These are phyloP conservation scores for Hypoxylon crocopeplum DNA, from an alignment of 495 filamentous ascomycete genomes.

Conservation along the genomic window DNA sequence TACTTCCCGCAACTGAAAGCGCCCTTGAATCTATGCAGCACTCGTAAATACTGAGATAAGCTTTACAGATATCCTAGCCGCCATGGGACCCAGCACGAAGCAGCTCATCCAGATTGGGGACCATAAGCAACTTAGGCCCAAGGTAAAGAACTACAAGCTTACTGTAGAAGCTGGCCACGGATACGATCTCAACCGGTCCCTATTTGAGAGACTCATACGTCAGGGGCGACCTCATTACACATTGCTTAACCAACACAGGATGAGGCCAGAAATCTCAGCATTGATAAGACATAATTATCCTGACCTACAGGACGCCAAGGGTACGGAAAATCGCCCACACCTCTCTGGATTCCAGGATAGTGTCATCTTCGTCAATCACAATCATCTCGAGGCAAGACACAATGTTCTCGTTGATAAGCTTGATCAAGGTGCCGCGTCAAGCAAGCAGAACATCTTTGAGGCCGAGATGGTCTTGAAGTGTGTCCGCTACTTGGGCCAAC, in stretches of 20 bases:
- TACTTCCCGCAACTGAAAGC: background rate
- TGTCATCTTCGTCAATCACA: constrained; percentile 73
- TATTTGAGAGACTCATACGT: constrained; percentile 74
- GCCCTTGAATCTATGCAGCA: background rate
- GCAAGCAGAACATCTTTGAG: constrained; percentile 73
- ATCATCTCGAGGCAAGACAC: constrained; percentile 56
- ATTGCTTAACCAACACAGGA: constrained; percentile 70
- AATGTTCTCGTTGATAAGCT: constrained; percentile 54
- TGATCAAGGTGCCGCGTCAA: constrained; percentile 56
- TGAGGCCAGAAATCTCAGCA: constrained; percentile 72
- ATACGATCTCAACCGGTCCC: constrained; percentile 72
- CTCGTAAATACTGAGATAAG: constrained; percentile 29
- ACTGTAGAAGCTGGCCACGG: constrained; percentile 71
- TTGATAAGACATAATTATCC: constrained; percentile 73
- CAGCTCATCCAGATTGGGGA: constrained; percentile 80
- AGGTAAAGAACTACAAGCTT: constrained; percentile 68
- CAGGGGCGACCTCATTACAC: constrained; percentile 61
- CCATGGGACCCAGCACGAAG: constrained; percentile 64
- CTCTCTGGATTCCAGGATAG: constrained; percentile 66
- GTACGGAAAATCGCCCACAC: constrained; percentile 56
- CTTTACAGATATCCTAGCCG: constrained; percentile 63
- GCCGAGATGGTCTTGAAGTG: constrained; percentile 70
- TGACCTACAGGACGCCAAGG: constrained; percentile 62
- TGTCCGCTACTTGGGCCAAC: constrained; percentile 75
- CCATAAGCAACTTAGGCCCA: constrained; percentile 78